These are phyloP conservation scores for Nakazawaea siamensis DNA, from an alignment of 805 yeast species.

Conservation along the genomic window DNA sequence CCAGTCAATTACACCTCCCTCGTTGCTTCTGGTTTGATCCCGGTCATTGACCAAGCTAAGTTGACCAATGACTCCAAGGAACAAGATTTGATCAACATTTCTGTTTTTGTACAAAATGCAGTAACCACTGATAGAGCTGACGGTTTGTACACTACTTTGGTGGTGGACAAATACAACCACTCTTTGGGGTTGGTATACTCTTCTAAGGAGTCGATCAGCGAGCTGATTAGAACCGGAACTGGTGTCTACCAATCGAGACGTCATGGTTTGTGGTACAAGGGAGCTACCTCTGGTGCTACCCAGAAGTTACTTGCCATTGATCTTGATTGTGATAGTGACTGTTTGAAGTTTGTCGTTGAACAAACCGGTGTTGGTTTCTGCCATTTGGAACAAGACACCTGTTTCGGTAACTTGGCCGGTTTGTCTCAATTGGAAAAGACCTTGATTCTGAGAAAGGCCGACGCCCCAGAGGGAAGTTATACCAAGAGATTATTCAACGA, in stretches of 20 bases:
- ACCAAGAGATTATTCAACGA: conserved; percentile 84
- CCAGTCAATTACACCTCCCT: conserved; percentile 15
- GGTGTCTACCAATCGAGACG: conserved; percentile 95
- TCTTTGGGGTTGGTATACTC: conserved; percentile 90
- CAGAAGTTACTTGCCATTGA: conserved; percentile 64
- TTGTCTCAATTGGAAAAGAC: conserved; percentile 60
- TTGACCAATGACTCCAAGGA: conserved; percentile 26
- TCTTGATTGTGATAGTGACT: conserved; percentile 89
- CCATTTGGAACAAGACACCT: conserved; percentile 73
- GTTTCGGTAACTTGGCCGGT: conserved; percentile 72
- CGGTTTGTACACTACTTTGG: conserved; percentile 78
- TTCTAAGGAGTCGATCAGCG: conserved; percentile 69
- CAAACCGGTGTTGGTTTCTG: conserved; percentile 90
- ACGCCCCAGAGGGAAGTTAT: conserved; percentile 92
- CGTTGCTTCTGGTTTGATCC: conserved; percentile 26
- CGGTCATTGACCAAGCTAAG: conserved; percentile 21
- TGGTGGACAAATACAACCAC: conserved; percentile 58
- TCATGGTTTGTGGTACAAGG: conserved; percentile 93
- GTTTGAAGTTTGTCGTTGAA: conserved; percentile 77
- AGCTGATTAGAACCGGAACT: conserved; percentile 69
- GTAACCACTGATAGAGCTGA: conserved; percentile 79
- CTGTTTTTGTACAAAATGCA: conserved; percentile 38
- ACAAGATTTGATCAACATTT: conserved; percentile 24
- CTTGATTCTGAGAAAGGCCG: conserved; percentile 47
- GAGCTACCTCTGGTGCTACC: conserved; percentile 93